phyloP scores from a whole-genome alignment of 2,329 filamentous ascomycete species.

The Waltergamsia citrina region DNA sequence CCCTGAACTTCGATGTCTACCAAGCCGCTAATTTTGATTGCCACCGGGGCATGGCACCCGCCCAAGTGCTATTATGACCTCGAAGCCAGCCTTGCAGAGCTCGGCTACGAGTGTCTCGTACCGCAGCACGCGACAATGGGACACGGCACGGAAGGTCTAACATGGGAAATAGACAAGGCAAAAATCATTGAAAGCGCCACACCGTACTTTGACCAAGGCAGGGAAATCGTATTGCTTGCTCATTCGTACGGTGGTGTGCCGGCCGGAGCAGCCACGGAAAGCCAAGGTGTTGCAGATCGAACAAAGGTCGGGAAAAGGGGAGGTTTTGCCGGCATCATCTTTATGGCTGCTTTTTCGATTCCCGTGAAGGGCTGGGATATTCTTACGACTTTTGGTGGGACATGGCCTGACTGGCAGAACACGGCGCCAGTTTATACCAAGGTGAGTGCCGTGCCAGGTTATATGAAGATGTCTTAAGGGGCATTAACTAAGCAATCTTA shows the following conservation, averaged over 20 bases:
- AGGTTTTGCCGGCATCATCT: background rate
- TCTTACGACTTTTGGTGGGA: constrained; percentile 1
- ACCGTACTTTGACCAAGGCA: background rate
- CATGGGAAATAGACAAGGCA: background rate
- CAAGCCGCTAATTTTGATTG: background rate
- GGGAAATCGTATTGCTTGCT: background rate
- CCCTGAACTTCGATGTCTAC: too few relatives aligned
- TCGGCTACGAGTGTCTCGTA: background rate
- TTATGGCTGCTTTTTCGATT: background rate
- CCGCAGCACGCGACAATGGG: background rate
- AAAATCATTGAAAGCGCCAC: background rate
- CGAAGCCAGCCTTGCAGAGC: background rate
- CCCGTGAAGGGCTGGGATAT: constrained; percentile 1
- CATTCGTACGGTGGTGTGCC: background rate
- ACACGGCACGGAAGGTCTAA: background rate
- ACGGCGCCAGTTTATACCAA: background rate
- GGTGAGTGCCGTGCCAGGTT: too few relatives aligned
- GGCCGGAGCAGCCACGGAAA: background rate
- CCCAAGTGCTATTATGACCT: background rate
- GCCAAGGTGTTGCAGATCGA: background rate
- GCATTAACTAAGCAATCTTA: background rate
- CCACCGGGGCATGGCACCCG: background rate
- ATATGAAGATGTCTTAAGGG: too few relatives aligned
- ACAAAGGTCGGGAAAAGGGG: background rate
- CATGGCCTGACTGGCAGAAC: constrained; percentile 1